A percentile compares a stretch with the other conserved stretches of the same genome.
Evolutionary conservation across 345 rosid genomes (phyloP).

Genomic region (Citrus sp.): DNA sequence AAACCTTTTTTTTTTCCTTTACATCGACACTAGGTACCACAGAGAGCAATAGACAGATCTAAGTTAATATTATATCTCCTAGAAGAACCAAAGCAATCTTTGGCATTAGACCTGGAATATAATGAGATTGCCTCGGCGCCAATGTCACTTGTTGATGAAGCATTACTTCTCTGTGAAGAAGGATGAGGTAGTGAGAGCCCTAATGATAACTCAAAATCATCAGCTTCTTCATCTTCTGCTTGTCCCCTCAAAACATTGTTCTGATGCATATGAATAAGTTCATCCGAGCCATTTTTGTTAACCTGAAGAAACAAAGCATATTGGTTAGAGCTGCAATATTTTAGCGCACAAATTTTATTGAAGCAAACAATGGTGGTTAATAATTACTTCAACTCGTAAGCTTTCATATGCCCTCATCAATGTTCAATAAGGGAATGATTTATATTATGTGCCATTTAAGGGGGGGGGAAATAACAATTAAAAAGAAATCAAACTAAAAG

Average conservation of each 20-base stretch:
- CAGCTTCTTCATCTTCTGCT: slow-evolving; percentile 14
- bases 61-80: slow-evolving; percentile 39
- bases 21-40: slow-evolving; percentile 32
- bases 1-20: neutral
- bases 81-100: slow-evolving; percentile 39
- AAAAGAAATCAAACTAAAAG: too few relatives aligned
- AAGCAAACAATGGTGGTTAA: neutral
- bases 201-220: slow-evolving; percentile 43
- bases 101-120: slow-evolving; percentile 29
- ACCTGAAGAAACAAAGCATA: slow-evolving; percentile 17
- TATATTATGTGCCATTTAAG: too few relatives aligned
- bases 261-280: neutral
- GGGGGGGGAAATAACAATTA: too few relatives aligned
- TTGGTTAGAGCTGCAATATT: neutral
- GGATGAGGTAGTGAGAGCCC: slow-evolving; percentile 49
- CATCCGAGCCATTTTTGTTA: slow-evolving; percentile 16
- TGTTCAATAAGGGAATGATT: too few relatives aligned
- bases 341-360: neutral
- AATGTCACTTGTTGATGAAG: slow-evolving; percentile 55
- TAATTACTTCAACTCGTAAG: neutral
- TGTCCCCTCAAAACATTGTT: neutral
- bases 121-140: slow-evolving; percentile 72
- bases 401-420: neutral
- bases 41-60: slow-evolving; percentile 76
- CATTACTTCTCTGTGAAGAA: slow-evolving; percentile 40